Evolutionary conservation across 805 yeast species (phyloP).

Genomic region (Tetrapisispora fleetii): DNA sequence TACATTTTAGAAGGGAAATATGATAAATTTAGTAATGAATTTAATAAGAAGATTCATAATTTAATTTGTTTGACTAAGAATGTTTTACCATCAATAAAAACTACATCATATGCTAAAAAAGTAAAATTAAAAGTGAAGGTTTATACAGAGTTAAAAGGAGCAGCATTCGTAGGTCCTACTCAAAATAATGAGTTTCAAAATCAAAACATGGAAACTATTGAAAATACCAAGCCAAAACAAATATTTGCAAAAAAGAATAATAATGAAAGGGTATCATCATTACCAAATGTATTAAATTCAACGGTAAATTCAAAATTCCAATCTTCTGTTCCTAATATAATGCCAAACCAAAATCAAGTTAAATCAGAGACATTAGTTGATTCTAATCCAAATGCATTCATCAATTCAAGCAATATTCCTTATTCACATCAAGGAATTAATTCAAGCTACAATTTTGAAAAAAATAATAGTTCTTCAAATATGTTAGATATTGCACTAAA

Average conservation of each 20-base stretch:
- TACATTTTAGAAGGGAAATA: conserved; percentile 18
- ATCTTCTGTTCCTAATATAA: neutral
- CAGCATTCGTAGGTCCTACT: conserved; percentile 12
- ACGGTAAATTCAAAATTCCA: neutral
- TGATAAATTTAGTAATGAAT: conserved; percentile 14
- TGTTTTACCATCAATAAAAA: conserved; percentile 13
- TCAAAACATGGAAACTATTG: neutral
- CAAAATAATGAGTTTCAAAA: conserved; percentile 7
- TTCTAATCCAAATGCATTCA: neutral
- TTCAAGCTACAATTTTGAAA: neutral
- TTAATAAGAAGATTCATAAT: conserved; percentile 10
- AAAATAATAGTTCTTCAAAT: neutral
- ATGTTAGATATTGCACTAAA: neutral
- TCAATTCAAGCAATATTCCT: neutral
- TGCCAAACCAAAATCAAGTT: neutral
- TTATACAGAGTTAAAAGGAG: conserved; percentile 21
- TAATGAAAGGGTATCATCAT: neutral
- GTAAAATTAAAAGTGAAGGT: conserved; percentile 33
- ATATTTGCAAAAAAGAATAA: neutral
- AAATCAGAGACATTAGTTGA: neutral
- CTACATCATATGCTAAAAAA: conserved; percentile 26
- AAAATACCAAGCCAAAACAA: neutral
- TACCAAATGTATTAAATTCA: neutral
- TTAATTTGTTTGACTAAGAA: conserved; percentile 14
- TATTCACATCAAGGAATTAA: neutral